A percentile compares a stretch with the other conserved stretches of the same genome.
phyloP scores from a whole-genome alignment of 2,329 filamentous ascomycete species.

The Rhinocladiella mackenziei region DNA sequence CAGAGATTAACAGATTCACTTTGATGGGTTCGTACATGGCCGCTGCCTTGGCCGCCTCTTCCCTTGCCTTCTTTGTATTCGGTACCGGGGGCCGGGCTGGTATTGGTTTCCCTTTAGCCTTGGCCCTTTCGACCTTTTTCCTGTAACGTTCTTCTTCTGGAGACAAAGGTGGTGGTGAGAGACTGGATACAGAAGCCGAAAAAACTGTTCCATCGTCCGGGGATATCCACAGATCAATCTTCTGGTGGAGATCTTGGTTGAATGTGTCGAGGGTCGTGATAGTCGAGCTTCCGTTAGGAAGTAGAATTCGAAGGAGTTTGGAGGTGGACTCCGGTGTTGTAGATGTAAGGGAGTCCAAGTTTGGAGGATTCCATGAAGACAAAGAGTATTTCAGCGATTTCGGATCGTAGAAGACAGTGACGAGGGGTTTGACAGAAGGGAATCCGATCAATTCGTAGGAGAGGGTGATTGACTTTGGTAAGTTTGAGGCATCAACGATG shows the following conservation, averaged over 20 bases:
- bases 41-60: constrained; percentile 20
- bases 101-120: constrained; percentile 26
- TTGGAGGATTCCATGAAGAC: constrained; percentile 39
- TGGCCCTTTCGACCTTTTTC: constrained; percentile 27
- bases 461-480: constrained; percentile 26
- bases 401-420: constrained; percentile 42
- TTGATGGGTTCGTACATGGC: constrained; percentile 25
- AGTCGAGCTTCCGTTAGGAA: constrained; percentile 36
- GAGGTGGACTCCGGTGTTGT: constrained; percentile 44
- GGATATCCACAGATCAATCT: constrained; percentile 40
- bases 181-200: constrained; percentile 32
- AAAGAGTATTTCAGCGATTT: constrained; percentile 36
- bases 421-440: constrained; percentile 32
- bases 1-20: constrained; percentile 36
- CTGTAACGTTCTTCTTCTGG: constrained; percentile 22
- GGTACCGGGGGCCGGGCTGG: constrained; percentile 21
- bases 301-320: constrained; percentile 46
- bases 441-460: constrained; percentile 28
- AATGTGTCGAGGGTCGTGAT: constrained; percentile 39
- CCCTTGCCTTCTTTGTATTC: constrained; percentile 26
- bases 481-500: constrained; percentile 15
- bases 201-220: constrained; percentile 40
- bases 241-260: constrained; percentile 30
- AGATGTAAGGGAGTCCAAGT: constrained; percentile 12
- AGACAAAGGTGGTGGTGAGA: constrained; percentile 24